Conservation (phyloP, 2,329 filamentous ascomycete species). For the Alternaria alternata region DNA sequence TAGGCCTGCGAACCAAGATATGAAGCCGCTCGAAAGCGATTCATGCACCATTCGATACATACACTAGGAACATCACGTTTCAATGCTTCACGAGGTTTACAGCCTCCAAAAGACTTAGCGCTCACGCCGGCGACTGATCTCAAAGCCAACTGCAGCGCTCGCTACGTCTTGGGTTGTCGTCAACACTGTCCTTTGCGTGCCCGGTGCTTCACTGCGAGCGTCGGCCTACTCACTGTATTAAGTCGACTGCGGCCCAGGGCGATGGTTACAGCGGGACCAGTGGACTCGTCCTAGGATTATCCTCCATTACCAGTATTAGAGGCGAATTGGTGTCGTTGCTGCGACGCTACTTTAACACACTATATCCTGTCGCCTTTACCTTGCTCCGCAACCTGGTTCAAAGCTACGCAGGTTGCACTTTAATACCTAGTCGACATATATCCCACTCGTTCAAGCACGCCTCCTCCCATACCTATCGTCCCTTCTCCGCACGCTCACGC, state of each 20-base stretch:
- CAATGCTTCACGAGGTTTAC: slow-evolving; percentile 39
- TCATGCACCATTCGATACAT: slow-evolving; percentile 34
- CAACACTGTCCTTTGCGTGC: slow-evolving; percentile 39
- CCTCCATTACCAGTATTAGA: slow-evolving; percentile 39
- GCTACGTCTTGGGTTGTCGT: slow-evolving; percentile 34
- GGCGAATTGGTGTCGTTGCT: slow-evolving; percentile 38
- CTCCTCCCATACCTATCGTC: slow-evolving; percentile 36
- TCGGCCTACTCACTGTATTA: slow-evolving; percentile 42
- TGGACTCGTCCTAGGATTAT: slow-evolving; percentile 39
- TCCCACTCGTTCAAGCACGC: slow-evolving; percentile 47
- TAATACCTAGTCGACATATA: slow-evolving; percentile 45
- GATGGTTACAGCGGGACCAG: slow-evolving; percentile 35
- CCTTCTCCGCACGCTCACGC: slow-evolving; percentile 33
- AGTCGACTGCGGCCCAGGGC: slow-evolving; percentile 42
- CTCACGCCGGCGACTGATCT: slow-evolving; percentile 40
- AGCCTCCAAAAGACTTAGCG: slow-evolving; percentile 41
- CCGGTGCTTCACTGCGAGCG: slow-evolving; percentile 40
- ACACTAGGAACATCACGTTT: slow-evolving; percentile 33
- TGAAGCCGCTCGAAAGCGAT: slow-evolving; percentile 33
- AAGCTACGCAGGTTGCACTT: slow-evolving; percentile 31
- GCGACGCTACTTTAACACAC: slow-evolving; percentile 45
- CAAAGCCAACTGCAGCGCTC: slow-evolving; percentile 40
- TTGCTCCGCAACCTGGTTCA: slow-evolving; percentile 40
- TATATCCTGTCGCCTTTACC: slow-evolving; percentile 43
- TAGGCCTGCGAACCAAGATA: slow-evolving; percentile 24